These are phyloP conservation scores for Naganishia sp. DNA, from an alignment of 1,284 basidiomycete genomes.

Conservation along the genomic window DNA sequence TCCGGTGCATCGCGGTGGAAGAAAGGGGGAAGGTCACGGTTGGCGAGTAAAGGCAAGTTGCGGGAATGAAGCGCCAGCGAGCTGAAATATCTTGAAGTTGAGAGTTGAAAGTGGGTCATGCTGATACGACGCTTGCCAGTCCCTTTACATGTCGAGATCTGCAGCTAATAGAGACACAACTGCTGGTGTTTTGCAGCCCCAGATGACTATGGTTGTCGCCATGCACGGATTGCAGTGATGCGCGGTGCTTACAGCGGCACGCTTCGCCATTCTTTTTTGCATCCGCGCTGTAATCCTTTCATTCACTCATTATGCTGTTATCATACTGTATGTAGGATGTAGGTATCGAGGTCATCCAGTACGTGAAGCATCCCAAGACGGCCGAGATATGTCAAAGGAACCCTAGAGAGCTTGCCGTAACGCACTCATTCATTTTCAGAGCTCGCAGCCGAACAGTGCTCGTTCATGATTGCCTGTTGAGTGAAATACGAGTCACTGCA, in stretches of 20 bases:
- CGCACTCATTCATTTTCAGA: too few relatives aligned
- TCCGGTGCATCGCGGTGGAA: slow-evolving; percentile 17
- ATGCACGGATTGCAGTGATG: too few relatives aligned
- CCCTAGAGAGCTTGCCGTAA: too few relatives aligned
- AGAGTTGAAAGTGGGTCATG: slow-evolving; percentile 6
- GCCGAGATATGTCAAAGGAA: too few relatives aligned
- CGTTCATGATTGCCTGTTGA: background rate
- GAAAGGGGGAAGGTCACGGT: slow-evolving; percentile 15
- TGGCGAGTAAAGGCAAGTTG: slow-evolving; percentile 12
- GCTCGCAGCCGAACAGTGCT: too few relatives aligned
- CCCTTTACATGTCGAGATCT: slow-evolving; percentile 16
- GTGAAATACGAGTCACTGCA: background rate
- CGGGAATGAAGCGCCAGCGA: slow-evolving; percentile 19
- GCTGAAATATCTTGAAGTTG: slow-evolving; percentile 8
- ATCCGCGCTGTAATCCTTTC: slow-evolving; percentile 3
- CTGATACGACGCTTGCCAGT: background rate
- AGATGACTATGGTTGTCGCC: too few relatives aligned
- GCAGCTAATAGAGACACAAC: background rate
- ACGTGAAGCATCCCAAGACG: too few relatives aligned
- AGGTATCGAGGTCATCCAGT: background rate
- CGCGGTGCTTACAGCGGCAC: background rate
- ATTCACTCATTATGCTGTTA: background rate
- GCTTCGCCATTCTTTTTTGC: slow-evolving; percentile 20
- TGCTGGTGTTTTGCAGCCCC: too few relatives aligned
- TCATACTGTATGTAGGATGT: background rate